Conservation (phyloP, 345 rosid species). For the Dimocarpus longan region DNA sequence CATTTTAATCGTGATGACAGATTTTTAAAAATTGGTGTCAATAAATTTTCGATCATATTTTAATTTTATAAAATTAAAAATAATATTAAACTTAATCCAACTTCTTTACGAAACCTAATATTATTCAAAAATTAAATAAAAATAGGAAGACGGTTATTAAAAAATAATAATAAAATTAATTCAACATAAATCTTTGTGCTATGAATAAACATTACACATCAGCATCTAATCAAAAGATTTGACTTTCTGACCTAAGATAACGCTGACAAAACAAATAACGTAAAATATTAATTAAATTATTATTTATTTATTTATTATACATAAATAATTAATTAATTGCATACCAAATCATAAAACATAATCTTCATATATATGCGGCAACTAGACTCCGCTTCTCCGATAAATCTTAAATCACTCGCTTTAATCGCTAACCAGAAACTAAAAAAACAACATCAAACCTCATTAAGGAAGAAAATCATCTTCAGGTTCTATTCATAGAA, state of each 20-base stretch:
- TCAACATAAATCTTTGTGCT: background rate
- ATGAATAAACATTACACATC: constrained; percentile 4
- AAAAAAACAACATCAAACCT: background rate
- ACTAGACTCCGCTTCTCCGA: background rate
- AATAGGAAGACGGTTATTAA: background rate
- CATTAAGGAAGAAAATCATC: background rate
- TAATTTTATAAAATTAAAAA: too few species aligned
- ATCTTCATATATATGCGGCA: background rate
- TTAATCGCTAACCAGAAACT: background rate
- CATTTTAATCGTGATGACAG: too few species aligned
- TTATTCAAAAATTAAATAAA: background rate
- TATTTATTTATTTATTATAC: too few species aligned
- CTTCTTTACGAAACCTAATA: too few species aligned
- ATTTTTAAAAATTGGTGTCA: too few species aligned
- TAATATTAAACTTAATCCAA: too few species aligned
- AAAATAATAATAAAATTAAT: background rate
- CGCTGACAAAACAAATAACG: background rate
- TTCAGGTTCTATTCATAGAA: background rate
- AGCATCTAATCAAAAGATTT: constrained; percentile 11
- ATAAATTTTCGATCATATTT: too few species aligned
- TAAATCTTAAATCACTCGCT: background rate
- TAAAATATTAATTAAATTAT: background rate
- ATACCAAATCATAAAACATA: background rate
- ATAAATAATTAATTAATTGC: background rate
- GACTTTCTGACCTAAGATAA: constrained; percentile 7